Evolutionary conservation across 805 yeast species (phyloP), one percentile per base, ranked within the genome.

Genomic region (Pichia kluyveri): DNA sequence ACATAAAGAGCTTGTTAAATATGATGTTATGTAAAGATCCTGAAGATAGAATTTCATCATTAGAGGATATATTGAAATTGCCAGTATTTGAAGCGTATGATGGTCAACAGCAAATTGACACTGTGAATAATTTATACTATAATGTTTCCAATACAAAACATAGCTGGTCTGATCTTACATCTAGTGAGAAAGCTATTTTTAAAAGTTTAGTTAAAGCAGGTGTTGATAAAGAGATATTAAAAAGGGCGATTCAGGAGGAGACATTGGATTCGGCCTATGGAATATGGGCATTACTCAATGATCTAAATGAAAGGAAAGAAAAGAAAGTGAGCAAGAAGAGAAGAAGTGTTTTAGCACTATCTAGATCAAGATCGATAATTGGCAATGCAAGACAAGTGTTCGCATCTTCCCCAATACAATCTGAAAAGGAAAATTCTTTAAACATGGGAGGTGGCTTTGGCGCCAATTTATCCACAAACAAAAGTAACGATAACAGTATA

Each of bases 231-330:
- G 83, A 79, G 14, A 63, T 72, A 1, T 66, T 89, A 32, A 79
- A 77, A 54, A 68, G 74, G 9, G 76, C 84, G 30, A 80, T 88
- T 4, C 57, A 66, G 30, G 71, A 74, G 48, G 73, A 75, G 42
- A 79, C 82, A 48, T 77, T 86, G 64, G 93, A 86, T 62, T 70
- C 87, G 0, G 66, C 85, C 15, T 78, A 85, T 14, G 96, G 91
- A 0, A 71, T 82, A 49, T 88, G 90, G 83, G 81, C 81, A 42
- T 67, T 87, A 18, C 63, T 80, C 17, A 63, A 83, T 30, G 87
- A 84, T 23, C 67, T 69, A 41, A 82, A 77, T 54, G 62, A 63
- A 46, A 67, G 69, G 43, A 81, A 77, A 54, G 61, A 65, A 44
- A 69, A 62, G 60, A 55, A 58, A 60, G 23, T 42, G 56, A 60